Evolutionary conservation across 2,329 filamentous ascomycete genomes (phyloP).

Genomic region (Lachnellula willkommii): DNA sequence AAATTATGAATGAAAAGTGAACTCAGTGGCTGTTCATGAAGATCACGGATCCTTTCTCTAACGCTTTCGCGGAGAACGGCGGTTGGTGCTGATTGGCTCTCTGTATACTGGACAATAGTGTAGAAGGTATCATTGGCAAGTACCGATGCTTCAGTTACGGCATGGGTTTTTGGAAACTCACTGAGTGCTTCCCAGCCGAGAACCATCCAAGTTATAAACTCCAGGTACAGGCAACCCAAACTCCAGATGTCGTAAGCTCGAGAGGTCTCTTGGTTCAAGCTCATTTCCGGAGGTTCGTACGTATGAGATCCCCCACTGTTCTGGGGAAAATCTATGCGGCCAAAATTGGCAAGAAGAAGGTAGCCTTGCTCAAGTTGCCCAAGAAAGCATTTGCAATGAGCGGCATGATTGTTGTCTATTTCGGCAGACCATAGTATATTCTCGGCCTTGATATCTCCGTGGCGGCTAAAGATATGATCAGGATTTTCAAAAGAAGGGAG

Average conservation of each 20-base stretch:
- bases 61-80: conserved; percentile 5
- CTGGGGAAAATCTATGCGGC: too few species aligned
- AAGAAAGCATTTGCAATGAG: too few species aligned
- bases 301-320: conserved; percentile 22
- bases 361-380: too few species aligned
- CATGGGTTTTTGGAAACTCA: neutral
- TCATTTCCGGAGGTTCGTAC: conserved; percentile 35
- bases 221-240: conserved; percentile 28
- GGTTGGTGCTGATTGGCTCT: neutral
- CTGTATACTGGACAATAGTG: neutral
- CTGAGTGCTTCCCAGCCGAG: conserved; percentile 7
- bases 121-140: neutral
- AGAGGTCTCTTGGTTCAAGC: conserved; percentile 8
- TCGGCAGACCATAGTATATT: too few species aligned
- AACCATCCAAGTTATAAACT: conserved; percentile 29
- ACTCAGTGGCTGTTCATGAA: conserved; percentile 9
- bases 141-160: neutral
- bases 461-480: too few species aligned
- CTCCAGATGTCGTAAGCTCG: conserved; percentile 28
- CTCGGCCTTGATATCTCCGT: too few species aligned
- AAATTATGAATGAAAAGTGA: conserved; percentile 11
- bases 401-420: too few species aligned
- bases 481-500: too few species aligned
- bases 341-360: too few species aligned
- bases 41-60: conserved; percentile 3